Percentiles rank a stretch among this genome's conserved stretches.
Evolutionary conservation across 371 early-diverging fungal genomes (phyloP).

Genomic region (Nematocida displodere): DNA sequence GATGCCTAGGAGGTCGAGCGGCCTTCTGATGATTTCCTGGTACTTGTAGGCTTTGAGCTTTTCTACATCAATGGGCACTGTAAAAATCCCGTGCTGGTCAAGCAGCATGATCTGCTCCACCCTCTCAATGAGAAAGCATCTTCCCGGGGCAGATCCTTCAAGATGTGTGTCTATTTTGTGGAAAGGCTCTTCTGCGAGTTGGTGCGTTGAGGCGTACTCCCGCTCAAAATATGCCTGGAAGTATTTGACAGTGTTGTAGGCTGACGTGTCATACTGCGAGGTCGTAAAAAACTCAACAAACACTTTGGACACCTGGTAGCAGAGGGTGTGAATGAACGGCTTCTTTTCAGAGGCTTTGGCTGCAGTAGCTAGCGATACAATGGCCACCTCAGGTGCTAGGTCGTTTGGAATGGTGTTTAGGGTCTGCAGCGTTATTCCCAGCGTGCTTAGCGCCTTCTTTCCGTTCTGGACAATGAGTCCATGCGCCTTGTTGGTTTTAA

Average conservation of each 20-base stretch:
- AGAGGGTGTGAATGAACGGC: neutral
- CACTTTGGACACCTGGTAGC: neutral
- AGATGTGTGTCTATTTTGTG: conserved; percentile 12
- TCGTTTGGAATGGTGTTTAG: conserved; percentile 9
- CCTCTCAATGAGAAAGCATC: neutral
- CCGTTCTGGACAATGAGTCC: conserved; percentile 14
- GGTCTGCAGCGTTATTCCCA: neutral
- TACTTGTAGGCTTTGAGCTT: conserved; percentile 68
- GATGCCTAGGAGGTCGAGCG: conserved; percentile 82
- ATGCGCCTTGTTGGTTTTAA: conserved; percentile 3
- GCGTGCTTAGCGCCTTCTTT: neutral
- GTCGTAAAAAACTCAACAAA: conserved; percentile 22
- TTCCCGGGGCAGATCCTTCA: neutral
- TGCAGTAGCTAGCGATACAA: neutral
- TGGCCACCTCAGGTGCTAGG: neutral
- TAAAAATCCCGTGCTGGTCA: conserved; percentile 24
- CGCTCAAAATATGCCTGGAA: conserved; percentile 48
- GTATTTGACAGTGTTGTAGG: conserved; percentile 42
- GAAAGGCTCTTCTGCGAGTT: neutral
- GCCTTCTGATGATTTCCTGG: conserved; percentile 83
- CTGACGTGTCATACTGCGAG: conserved; percentile 33
- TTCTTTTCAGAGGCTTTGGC: neutral
- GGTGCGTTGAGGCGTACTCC: neutral
- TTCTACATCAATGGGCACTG: conserved; percentile 23
- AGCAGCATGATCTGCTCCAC: neutral